Percentiles rank a stretch among this genome's conserved stretches.
These are phyloP conservation scores for Blastobotrys capitulatus DNA, from an alignment of 1,139 yeast genomes.

Conservation along the genomic window DNA sequence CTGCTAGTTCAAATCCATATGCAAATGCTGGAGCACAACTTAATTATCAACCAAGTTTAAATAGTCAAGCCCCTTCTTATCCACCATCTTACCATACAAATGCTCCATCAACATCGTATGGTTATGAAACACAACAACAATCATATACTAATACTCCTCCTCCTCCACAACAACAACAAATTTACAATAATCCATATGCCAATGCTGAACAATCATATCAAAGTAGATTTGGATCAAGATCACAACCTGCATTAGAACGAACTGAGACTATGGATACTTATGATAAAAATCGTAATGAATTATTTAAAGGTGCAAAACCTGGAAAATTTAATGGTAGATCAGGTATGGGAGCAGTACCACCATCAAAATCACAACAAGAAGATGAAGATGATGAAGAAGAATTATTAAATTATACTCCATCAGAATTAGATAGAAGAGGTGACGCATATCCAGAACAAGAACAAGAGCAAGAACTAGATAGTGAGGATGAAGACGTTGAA, in stretches of 20 bases:
- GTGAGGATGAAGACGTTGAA: slow-evolving; percentile 83
- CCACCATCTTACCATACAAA: slow-evolving; percentile 13
- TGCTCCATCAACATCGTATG: slow-evolving; percentile 1
- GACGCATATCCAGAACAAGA: background rate
- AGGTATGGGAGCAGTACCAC: slow-evolving; percentile 8
- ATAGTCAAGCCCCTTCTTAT: background rate
- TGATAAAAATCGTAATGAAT: slow-evolving; percentile 25
- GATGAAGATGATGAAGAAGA: slow-evolving; percentile 68
- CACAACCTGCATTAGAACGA: slow-evolving; percentile 10
- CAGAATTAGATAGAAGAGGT: slow-evolving; percentile 12
- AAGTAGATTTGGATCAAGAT: slow-evolving; percentile 19
- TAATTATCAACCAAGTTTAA: slow-evolving; percentile 10
- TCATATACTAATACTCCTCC: background rate
- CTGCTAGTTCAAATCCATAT: slow-evolving; percentile 30
- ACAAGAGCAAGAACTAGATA: slow-evolving; percentile 29
- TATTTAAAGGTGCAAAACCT: slow-evolving; percentile 26
- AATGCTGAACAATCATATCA: slow-evolving; percentile 25
- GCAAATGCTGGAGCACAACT: slow-evolving; percentile 32
- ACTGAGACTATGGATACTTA: slow-evolving; percentile 22
- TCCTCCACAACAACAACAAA: background rate
- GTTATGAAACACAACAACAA: background rate
- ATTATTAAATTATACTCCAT: slow-evolving; percentile 28
- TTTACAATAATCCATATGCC: slow-evolving; percentile 23
- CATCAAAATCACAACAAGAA: slow-evolving; percentile 52
- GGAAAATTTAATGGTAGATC: slow-evolving; percentile 15